These are phyloP conservation scores for Malassezia brasiliensis DNA, from an alignment of 1,284 basidiomycete species.

Conservation along the genomic window DNA sequence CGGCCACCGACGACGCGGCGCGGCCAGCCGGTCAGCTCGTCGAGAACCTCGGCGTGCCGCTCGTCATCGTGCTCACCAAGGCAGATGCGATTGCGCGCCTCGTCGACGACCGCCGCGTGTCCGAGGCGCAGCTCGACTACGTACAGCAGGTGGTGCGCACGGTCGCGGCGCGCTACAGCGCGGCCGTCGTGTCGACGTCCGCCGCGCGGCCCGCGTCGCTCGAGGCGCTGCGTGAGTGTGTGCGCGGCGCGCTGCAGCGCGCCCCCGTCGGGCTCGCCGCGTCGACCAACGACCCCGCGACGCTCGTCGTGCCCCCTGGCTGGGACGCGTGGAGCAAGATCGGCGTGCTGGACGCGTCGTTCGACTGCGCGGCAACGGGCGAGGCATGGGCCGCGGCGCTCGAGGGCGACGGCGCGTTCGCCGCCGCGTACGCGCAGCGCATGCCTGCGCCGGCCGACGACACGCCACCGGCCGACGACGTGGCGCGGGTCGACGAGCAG, in stretches of 20 bases:
- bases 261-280: constrained; percentile 52
- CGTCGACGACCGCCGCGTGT: constrained; percentile 48
- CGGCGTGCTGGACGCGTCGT: constrained; percentile 75
- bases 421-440: neutral
- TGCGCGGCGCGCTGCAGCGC: constrained; percentile 73
- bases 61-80: constrained; percentile 78
- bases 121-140: constrained; percentile 87
- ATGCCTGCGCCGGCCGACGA: constrained; percentile 7
- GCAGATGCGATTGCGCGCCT: constrained; percentile 48
- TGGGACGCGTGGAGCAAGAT: constrained; percentile 99
- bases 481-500: constrained; percentile 12
- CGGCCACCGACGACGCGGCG: neutral
- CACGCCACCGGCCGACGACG: too few relatives aligned
- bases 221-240: constrained; percentile 70
- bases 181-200: constrained; percentile 81
- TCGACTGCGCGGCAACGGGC: constrained; percentile 56
- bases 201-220: constrained; percentile 65
- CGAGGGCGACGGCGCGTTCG: neutral
- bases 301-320: constrained; percentile 79
- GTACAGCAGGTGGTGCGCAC: constrained; percentile 88
- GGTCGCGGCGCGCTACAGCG: constrained; percentile 85
- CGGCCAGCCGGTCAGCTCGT: constrained; percentile 27
- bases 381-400: constrained; percentile 7
- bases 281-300: constrained; percentile 73
- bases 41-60: constrained; percentile 63